These are phyloP conservation scores for Pseudogymnoascus sp. DNA, from an alignment of 2,329 filamentous ascomycete genomes.

Conservation along the genomic window DNA sequence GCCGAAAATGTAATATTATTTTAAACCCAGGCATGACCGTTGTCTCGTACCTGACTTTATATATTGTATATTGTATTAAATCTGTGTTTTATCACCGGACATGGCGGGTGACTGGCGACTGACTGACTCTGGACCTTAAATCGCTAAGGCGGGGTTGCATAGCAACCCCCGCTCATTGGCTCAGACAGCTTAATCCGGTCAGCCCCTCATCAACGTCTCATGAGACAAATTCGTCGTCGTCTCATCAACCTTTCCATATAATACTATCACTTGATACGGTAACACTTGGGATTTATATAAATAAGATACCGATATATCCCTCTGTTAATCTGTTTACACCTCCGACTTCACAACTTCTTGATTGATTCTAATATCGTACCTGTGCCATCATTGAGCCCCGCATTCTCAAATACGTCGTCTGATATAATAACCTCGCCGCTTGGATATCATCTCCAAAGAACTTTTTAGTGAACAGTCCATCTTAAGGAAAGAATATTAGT, in stretches of 20 bases:
- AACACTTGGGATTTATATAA: background rate
- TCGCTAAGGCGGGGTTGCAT: background rate
- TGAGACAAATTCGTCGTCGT: background rate
- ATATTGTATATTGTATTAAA: background rate
- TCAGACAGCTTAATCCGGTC: constrained; percentile 2
- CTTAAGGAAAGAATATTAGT: no score
- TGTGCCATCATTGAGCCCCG: background rate
- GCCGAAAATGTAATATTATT: background rate
- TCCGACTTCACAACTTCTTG: background rate
- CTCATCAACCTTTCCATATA: background rate
- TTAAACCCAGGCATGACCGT: background rate
- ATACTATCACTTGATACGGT: background rate
- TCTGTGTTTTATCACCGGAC: background rate
- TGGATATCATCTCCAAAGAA: background rate
- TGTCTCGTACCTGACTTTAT: background rate
- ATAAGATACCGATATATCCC: background rate
- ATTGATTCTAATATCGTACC: background rate
- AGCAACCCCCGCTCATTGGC: background rate
- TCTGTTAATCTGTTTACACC: background rate
- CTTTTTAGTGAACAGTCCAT: background rate
- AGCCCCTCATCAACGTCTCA: background rate
- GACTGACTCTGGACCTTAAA: background rate
- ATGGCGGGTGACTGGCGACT: background rate
- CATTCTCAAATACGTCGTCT: background rate
- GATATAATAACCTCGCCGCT: background rate